Conservation (phyloP, 371 early-diverging fungal genomes). For the Mycotypha africana region DNA sequence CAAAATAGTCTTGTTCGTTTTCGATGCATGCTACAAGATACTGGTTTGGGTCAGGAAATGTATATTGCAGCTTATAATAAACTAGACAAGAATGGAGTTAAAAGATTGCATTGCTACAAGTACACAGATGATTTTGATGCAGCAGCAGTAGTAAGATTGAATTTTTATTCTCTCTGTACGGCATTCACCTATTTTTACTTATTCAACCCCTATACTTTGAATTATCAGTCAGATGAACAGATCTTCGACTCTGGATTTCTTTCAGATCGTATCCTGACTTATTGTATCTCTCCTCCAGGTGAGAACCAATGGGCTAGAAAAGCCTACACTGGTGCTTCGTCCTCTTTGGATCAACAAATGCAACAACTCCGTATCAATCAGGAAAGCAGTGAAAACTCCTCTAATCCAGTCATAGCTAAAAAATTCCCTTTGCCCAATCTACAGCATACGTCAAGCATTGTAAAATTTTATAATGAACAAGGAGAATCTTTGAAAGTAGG, state of each 20-base stretch:
- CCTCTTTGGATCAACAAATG: slow-evolving; percentile 5
- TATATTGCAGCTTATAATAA: slow-evolving; percentile 44
- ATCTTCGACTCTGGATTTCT: slow-evolving; percentile 23
- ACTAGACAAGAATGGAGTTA: slow-evolving; percentile 12
- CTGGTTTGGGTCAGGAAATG: slow-evolving; percentile 58
- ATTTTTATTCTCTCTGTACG: no score
- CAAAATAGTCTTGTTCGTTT: slow-evolving; percentile 54
- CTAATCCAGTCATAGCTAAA: slow-evolving; percentile 6
- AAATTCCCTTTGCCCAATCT: slow-evolving; percentile 51
- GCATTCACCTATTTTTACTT: background rate
- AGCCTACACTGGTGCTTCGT: slow-evolving; percentile 4
- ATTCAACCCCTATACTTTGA: no score
- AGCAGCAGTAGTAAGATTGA: background rate
- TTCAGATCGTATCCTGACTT: slow-evolving; percentile 38
- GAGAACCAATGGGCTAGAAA: slow-evolving; percentile 47
- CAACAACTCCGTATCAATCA: slow-evolving; percentile 15
- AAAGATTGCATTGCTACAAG: slow-evolving; percentile 22
- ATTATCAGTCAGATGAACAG: slow-evolving; percentile 3
- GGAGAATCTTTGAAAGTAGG: slow-evolving; percentile 44
- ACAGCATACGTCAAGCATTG: slow-evolving; percentile 42
- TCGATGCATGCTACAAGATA: slow-evolving; percentile 67
- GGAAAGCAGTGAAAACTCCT: no score
- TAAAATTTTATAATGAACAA: slow-evolving; percentile 44
- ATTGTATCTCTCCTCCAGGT: slow-evolving; percentile 62
- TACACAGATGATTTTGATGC: slow-evolving; percentile 37